Base-by-base conservation (phyloP, 768 basidiomycete species). In the Lentinula raphanica region DNA sequence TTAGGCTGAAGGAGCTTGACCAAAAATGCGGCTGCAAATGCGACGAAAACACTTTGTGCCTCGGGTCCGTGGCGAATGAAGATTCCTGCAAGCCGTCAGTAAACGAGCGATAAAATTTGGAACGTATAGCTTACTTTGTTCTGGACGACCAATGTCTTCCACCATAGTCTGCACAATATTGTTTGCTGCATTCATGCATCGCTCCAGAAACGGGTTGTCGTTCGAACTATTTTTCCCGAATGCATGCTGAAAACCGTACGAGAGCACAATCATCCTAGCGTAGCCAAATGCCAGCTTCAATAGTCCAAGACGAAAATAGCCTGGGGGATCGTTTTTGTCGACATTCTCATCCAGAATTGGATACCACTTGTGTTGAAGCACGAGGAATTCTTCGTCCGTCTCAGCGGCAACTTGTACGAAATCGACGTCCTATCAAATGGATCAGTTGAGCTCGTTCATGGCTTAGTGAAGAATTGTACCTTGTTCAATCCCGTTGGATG, bases 1-100 rank as follows among this genome's bases (percentile, higher is more conserved):
- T 84, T 87, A 3, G 88, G 90, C 71, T 89, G 88, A 12, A 93
- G 76, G n/a, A 92, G 79, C 86, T 93, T 92, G 62, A 94, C 79
- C 15, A 94, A 75, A 75, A 93, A 93, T 2, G 90, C 86, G 8
- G 86, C 84, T 9, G 91, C 90, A 61, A 92, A 92, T 0, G 86
- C 89, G 25, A 85, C 79, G 63, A 92, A 90, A 9, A 92, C 85
- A 59, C 84, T 86, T 62, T 92, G 86, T 0, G 87, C 85, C 66
- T 91, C 90, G 2, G 90, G 89, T 0, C 88, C 90, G 65, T 89
- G 87, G 3, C 85, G 80, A 53, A 87, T 77, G 60, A 79, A 85
- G 27, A 76, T 71, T 49, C 75, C 83, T 85, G 48, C 12, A 56
- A 44, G 25, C 12, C 15, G n/a, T 15, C 35, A 7, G 5, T n/a